Percentiles rank a stretch among this genome's conserved stretches.
phyloP scores from a whole-genome alignment of 768 basidiomycete species.

The Tubosaeta brunneosetosa region DNA sequence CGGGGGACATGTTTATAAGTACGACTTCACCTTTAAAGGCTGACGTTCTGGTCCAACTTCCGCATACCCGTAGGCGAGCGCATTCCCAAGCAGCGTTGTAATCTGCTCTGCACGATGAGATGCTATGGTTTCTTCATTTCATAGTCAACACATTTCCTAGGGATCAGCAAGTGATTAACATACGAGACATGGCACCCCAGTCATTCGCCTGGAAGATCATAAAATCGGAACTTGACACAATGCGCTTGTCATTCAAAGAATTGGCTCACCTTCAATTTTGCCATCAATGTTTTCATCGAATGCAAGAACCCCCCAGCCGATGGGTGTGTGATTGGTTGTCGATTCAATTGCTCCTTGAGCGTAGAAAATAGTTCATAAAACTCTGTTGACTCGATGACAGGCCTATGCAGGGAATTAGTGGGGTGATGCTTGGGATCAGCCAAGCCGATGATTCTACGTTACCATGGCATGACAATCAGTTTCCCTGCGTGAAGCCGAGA shows the following conservation, averaged over 20 bases:
- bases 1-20: too few species aligned
- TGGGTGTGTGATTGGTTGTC: constrained; percentile 44
- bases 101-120: constrained; percentile 45
- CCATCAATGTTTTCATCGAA: constrained; percentile 60
- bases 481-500: constrained; percentile 28
- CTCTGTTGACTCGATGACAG: constrained; percentile 56
- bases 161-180: constrained; percentile 11
- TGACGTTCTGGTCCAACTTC: constrained; percentile 46
- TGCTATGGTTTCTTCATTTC: constrained; percentile 48
- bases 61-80: constrained; percentile 44
- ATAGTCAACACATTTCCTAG: too few species aligned
- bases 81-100: constrained; percentile 39
- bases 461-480: constrained; percentile 58
- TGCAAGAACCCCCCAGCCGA: constrained; percentile 53
- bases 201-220: constrained; percentile 45
- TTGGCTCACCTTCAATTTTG: constrained; percentile 51
- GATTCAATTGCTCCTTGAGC: constrained; percentile 44
- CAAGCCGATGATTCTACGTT: neutral
- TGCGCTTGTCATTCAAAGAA: neutral
- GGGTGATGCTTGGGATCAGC: neutral
- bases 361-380: constrained; percentile 49
- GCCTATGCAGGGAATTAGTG: constrained; percentile 20
- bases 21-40: constrained; percentile 42
- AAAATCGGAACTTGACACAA: neutral
- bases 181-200: constrained; percentile 62